These are phyloP conservation scores for Suillus fuscotomentosus DNA, from an alignment of 768 basidiomycete genomes.

Conservation along the genomic window DNA sequence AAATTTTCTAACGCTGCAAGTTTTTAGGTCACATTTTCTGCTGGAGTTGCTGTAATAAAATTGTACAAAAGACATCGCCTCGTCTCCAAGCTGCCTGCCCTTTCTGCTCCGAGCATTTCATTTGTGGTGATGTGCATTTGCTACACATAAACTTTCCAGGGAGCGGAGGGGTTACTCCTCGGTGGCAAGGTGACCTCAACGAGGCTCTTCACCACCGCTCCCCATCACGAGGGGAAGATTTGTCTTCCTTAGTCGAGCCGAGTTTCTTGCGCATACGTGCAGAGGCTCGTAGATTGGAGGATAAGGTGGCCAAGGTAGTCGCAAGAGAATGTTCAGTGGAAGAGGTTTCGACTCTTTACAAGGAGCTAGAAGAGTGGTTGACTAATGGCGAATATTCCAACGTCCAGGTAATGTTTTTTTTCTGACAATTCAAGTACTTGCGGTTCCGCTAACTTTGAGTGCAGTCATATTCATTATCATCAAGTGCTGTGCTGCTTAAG, in stretches of 20 bases:
- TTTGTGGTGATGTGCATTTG: constrained; percentile 61
- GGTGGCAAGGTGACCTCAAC: constrained; percentile 49
- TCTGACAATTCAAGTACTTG: constrained; percentile 5
- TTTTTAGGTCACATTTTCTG: constrained; percentile 75
- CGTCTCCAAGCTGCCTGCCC: constrained; percentile 73
- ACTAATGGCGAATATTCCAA: constrained; percentile 54
- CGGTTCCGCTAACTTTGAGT: constrained; percentile 7
- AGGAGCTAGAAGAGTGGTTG: constrained; percentile 78
- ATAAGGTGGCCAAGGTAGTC: constrained; percentile 75
- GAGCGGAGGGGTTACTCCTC: constrained; percentile 67
- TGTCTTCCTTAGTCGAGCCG: constrained; percentile 45
- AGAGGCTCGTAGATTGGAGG: constrained; percentile 69
- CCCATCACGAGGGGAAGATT: constrained; percentile 46
- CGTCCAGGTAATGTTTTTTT: constrained; percentile 51
- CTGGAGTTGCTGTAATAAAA: constrained; percentile 71
- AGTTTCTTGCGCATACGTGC: constrained; percentile 38
- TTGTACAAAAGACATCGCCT: constrained; percentile 75
- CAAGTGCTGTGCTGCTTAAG: constrained; percentile 75
- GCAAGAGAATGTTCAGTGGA: constrained; percentile 86
- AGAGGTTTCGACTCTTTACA: constrained; percentile 74
- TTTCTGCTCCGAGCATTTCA: constrained; percentile 79
- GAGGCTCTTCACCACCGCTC: constrained; percentile 42
- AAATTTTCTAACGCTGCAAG: not conserved
- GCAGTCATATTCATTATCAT: constrained; percentile 64
- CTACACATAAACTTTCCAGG: constrained; percentile 76